phyloP scores from a whole-genome alignment of 352 stramenopile species.

The Pythium phragmitis region DNA sequence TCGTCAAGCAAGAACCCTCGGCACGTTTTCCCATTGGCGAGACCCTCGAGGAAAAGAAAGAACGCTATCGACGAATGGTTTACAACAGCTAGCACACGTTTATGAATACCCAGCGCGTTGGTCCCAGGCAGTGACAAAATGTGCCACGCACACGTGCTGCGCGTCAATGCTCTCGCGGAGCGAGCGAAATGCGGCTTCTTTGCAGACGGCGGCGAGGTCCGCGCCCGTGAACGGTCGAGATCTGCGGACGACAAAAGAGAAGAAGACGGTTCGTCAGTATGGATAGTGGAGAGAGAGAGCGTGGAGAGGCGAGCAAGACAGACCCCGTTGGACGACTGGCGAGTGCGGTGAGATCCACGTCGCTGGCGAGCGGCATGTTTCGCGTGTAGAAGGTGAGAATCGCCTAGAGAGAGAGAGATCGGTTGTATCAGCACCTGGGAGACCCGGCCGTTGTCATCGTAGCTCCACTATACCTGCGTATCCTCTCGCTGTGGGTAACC shows the following conservation, averaged over 20 bases:
- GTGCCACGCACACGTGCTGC: constrained; percentile 28
- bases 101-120: constrained; percentile 21
- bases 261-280: not conserved
- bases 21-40: no score
- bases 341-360: constrained; percentile 53
- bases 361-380: constrained; percentile 62
- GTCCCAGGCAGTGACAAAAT: constrained; percentile 57
- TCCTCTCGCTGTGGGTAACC: constrained; percentile 50
- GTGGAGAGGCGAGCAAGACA: not conserved
- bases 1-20: constrained; percentile 15
- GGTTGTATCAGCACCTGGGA: not conserved
- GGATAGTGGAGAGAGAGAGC: not conserved
- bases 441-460: no score
- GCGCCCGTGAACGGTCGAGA: constrained; percentile 51
- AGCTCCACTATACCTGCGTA: constrained; percentile 29
- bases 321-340: constrained; percentile 41
- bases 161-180: constrained; percentile 63
- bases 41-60: no score
- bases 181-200: constrained; percentile 75
- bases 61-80: no score
- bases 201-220: constrained; percentile 69
- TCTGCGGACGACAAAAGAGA: constrained; percentile 19
- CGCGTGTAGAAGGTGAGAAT: constrained; percentile 67
- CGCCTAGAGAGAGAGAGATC: constrained; percentile 32
- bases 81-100: not conserved